Evolutionary conservation across 2,329 filamentous ascomycete genomes (phyloP), one percentile per base, ranked within the genome.

Genomic region (Claviceps quebecensis): DNA sequence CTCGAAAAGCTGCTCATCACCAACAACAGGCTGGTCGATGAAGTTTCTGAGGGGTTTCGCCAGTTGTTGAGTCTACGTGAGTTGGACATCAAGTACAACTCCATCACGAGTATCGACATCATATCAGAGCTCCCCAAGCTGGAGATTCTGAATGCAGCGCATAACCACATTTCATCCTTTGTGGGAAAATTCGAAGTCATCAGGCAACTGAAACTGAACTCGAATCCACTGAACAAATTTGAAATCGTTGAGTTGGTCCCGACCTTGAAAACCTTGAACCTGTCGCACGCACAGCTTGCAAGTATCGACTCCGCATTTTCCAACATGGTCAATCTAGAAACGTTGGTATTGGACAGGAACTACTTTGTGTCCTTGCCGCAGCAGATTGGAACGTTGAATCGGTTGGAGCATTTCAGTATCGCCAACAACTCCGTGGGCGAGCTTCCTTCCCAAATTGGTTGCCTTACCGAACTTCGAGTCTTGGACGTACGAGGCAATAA

Each of bases 401-500:
- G 81, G 58, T 72, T 98, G 34, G 90, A 97, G 62, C 84, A 95
- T 65, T 84, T 98, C 62, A 97, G 89, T 67, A 89, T 97, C 56
- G 89, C 90, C 40, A 87, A 91, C 66, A 98, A 98, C 63, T 84
- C 86, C 0, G 76, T 98, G 3, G 86, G 84, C 54, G 83, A 87
- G 57, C 72, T 98, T 34, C 93, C 93, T 4, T 68, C 86, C 0
- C 89, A 95, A 58, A 88, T 98, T 57, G 93, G 93, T 5, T 90
- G 87, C 56, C 75, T 98, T 23, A 79, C 76, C 0, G 91, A 97
- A 65, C 74, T 98, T 55, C 84, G 82, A 50, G 84, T 89, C 55
- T 74, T 98, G 41, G 91, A 98, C 63, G 77, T 97, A 17, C 80
- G 91, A 56, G 88, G 93, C 62, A 98, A 97, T 71, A 98, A 97